Base-by-base conservation (phyloP, 2,329 filamentous ascomycete genomes). In the Aspergillus transmontanensis region DNA sequence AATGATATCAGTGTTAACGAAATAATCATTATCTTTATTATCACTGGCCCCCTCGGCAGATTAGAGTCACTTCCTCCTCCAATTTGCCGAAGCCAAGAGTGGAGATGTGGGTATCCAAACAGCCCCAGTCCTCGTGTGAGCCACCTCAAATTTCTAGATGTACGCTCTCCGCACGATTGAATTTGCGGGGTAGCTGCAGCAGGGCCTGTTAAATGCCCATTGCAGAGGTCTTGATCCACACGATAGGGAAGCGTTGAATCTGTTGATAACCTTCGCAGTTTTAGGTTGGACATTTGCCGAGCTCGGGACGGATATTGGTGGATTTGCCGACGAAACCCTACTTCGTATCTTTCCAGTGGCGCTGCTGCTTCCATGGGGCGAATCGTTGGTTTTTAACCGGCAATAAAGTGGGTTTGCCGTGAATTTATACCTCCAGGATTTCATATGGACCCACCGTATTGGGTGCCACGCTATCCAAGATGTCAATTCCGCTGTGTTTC, bases 131-230 rank as follows among this genome's bases (percentile, higher is more conserved):
- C 45, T 57, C 32, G 28, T 21, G 16, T 41, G 26, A 45, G 16
- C 41, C 59, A 55, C 61, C 50, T 14, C 50, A 54, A 23, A 19
- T 26, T 45, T 56, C 57, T 21, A 54, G 30, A 57, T 32, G n/a
- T 19, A 32, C 63, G 28, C 57, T 57, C 62, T 61, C 67, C 67
- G 67, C 69, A 60, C 58, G 66, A 63, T 65, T 63, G 39, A 63
- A 62, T 66, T 62, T 68, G 68, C 66, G 68, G 68, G 69, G 67
- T 62, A 68, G 61, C 57, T 36, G 21, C 58, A 59, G 39, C 11
- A 64, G 39, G 32, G 28, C 30, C 32, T 54, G 30, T 21, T 23
- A 23, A 19, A 12, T 34, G 30, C 30, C 51, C 14, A 36, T 54
- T 46, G n/a, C 28, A 57, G 59, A 21, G 57, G 12, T 16, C 12